Evolutionary conservation across 2,329 filamentous ascomycete species (phyloP).

Genomic region (Pseudopithomyces chartarum): DNA sequence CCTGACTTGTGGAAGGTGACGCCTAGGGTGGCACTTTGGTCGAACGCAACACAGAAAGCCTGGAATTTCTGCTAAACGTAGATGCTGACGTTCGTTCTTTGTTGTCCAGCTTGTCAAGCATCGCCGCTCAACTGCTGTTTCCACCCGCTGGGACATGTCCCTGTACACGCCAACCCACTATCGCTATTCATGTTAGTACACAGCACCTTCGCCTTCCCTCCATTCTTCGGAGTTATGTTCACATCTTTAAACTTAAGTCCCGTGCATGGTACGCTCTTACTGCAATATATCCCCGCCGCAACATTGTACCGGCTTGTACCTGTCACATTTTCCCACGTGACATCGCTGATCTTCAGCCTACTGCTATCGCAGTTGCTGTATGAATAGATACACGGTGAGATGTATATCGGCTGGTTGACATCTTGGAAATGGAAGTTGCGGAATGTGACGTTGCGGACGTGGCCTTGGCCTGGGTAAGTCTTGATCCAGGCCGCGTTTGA

Average conservation of each 20-base stretch:
- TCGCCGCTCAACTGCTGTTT: constrained; percentile 33
- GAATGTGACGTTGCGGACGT: constrained; percentile 53
- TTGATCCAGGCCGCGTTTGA: constrained; percentile 39
- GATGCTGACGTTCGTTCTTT: no score
- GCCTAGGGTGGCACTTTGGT: no score
- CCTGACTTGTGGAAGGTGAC: no score
- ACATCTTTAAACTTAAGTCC: constrained; percentile 53
- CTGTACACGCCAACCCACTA: constrained; percentile 30
- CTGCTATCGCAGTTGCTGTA: constrained; percentile 28
- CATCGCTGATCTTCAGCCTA: constrained; percentile 49
- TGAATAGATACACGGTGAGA: constrained; percentile 54
- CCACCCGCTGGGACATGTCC: constrained; percentile 29
- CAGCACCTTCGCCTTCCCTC: constrained; percentile 24
- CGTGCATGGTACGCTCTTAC: constrained; percentile 46
- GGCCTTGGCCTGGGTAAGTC: constrained; percentile 44
- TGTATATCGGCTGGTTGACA: constrained; percentile 57
- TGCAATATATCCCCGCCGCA: constrained; percentile 52
- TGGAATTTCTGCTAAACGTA: no score
- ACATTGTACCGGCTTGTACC: constrained; percentile 57
- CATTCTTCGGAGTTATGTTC: constrained; percentile 47
- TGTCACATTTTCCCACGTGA: constrained; percentile 57
- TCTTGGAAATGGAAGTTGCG: constrained; percentile 41
- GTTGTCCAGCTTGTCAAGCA: constrained; percentile 9
- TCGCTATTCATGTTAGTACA: constrained; percentile 35
- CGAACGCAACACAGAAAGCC: no score